A percentile compares a stretch with the other conserved stretches of the same genome.
Conservation (phyloP, 345 rosid species). For the Conringia planisiliqua region DNA sequence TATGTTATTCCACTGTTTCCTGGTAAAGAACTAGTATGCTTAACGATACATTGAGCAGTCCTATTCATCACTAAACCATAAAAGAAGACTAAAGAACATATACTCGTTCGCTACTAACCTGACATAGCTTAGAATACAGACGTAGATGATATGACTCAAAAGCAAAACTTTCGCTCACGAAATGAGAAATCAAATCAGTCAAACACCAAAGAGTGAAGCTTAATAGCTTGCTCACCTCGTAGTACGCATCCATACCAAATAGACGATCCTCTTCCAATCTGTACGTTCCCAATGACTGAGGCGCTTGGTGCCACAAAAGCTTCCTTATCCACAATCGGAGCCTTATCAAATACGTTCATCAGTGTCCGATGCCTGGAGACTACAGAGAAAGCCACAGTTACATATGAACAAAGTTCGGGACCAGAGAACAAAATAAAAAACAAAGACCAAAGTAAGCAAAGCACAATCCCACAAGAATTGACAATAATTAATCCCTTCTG, state of each 20-base stretch:
- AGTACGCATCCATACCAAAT: conserved; percentile 95
- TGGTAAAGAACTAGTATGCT: neutral
- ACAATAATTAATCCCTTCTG: neutral
- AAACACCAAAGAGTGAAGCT: neutral
- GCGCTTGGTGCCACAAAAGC: conserved; percentile 96
- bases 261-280: conserved; percentile 76
- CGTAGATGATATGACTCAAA: neutral
- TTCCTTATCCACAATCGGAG: conserved; percentile 73
- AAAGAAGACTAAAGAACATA: neutral
- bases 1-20: neutral
- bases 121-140: neutral
- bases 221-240: conserved; percentile 57
- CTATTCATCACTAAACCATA: neutral
- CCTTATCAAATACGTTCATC: conserved; percentile 86
- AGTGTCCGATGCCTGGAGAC: conserved; percentile 95
- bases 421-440: neutral
- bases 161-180: neutral
- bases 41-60: neutral
- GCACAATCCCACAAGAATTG: neutral
- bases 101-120: neutral
- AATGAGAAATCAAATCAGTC: conserved; percentile 4
- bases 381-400: conserved; percentile 22
- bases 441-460: neutral
- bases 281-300: conserved; percentile 81
- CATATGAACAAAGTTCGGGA: neutral